Evolutionary conservation across 345 rosid species (phyloP), one percentile per base, ranked within the genome.

Genomic region (Euclidium syriacum): DNA sequence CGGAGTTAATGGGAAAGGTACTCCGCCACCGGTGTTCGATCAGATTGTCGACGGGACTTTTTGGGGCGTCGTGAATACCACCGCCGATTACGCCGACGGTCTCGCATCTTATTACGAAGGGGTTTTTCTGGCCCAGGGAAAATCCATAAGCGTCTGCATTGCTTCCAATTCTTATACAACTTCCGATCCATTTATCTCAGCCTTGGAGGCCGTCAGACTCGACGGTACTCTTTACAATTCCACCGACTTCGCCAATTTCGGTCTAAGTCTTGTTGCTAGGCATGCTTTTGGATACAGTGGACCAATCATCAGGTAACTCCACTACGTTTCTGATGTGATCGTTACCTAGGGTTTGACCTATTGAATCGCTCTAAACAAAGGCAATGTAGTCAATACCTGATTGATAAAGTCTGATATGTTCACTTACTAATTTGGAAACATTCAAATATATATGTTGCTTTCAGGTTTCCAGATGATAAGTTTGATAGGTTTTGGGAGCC

Each of bases 131-230:
- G 82, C 95, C n/a, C 77, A 62, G 56, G 95, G 88, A 16, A 94
- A 77, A 78, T 78, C 80, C 3, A 84, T 87, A 72, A 87, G 90
- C 73, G 58, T 90, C 4, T 94, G 97, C 56, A 3, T 90, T 46
- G 96, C 78, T 64, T 73, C 82, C 0, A 87, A 94, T 58, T 18
- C 79, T 26, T 59, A 81, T 41, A 94, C 99, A 4, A 78, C 74
- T 18, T 90, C 95, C 4, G 90, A 90, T 77, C 95, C 95, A 17
- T 94, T 94, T 75, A 81, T 94, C 69, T 87, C 96, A n/a, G 87
- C 88, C 2, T 34, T 94, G 71, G 99, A 90, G 75, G 67, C 90
- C 34, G 79, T 94, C 32, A 63, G 75, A 46, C 63, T 90, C 34
- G 81, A 63, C 16, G 79, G 33, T 70, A 83, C 90, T 11, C 33